Conservation (phyloP, 176 grass and related monocot genomes). For the Rhynchospora tenuis region DNA sequence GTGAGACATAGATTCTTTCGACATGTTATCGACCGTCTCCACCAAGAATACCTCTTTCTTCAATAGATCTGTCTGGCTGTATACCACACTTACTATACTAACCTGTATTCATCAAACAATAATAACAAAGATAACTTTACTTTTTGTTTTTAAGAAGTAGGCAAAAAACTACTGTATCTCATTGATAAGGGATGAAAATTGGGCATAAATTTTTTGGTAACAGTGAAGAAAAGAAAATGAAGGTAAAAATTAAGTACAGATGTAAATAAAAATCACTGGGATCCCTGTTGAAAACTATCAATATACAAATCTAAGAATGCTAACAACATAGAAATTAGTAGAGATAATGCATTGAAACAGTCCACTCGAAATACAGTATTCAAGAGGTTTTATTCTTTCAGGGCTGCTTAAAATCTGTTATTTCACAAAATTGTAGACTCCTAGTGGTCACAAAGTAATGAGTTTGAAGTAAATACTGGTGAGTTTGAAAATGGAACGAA, state of each 20-base stretch:
- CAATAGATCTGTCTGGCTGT: conserved; percentile 88
- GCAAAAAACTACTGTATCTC: too few relatives aligned
- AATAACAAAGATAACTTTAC: not conserved
- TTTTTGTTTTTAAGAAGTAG: not conserved
- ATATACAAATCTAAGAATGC: not conserved
- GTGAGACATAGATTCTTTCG: conserved; percentile 79
- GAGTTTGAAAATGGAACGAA: not conserved
- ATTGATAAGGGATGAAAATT: not conserved
- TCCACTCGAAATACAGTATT: not conserved
- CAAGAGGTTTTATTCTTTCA: not conserved
- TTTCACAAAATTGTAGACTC: not conserved
- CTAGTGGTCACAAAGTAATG: not conserved
- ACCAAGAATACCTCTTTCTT: conserved; percentile 96
- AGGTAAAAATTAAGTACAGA: not conserved
- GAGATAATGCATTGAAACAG: not conserved
- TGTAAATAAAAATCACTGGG: not conserved
- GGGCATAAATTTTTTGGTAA: not conserved
- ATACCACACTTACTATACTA: conserved; percentile 91
- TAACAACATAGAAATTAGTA: not conserved
- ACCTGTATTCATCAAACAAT: conserved; percentile 37
- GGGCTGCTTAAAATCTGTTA: not conserved
- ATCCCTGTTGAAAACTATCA: not conserved
- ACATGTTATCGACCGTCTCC: conserved; percentile 77
- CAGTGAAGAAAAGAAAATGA: too few relatives aligned
- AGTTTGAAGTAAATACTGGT: not conserved